Evolutionary conservation across 305 asterid species (phyloP).

Genomic region (Fraxinus baroniana): DNA sequence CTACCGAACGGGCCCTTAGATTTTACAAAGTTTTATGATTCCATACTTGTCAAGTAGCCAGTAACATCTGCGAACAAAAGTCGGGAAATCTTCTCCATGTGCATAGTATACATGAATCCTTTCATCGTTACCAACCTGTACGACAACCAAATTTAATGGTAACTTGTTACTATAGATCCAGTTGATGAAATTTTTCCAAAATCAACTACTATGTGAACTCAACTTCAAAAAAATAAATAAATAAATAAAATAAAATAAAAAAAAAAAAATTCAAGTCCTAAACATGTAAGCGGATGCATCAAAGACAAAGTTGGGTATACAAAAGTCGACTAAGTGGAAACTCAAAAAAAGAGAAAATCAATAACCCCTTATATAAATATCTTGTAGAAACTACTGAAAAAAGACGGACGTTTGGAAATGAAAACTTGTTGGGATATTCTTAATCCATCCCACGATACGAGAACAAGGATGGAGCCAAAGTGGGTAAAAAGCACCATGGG

Average conservation of each 20-base stretch:
- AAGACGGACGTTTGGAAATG: background rate
- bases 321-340: background rate
- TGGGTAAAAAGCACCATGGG: background rate
- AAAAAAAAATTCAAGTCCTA: background rate
- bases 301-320: conserved; percentile 1
- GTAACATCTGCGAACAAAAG: conserved; percentile 98
- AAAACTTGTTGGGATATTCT: background rate
- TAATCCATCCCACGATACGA: background rate
- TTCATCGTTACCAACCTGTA: conserved; percentile 91
- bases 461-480: background rate
- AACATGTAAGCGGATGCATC: background rate
- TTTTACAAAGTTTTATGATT: conserved; percentile 20
- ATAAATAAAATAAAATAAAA: no score
- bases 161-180: conserved; percentile 29
- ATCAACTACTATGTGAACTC: conserved; percentile 8
- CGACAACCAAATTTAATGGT: conserved; percentile 25
- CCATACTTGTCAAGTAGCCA: conserved; percentile 98
- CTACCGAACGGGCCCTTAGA: background rate
- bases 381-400: background rate
- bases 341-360: background rate
- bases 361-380: background rate
- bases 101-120: conserved; percentile 99
- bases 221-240: conserved; percentile 12
- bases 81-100: conserved; percentile 85
- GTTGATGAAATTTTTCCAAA: conserved; percentile 11